Percentiles rank a stretch among this genome's conserved stretches.
phyloP scores from a whole-genome alignment of 2,329 filamentous ascomycete species.

The Chrysoporthe austroafricana region DNA sequence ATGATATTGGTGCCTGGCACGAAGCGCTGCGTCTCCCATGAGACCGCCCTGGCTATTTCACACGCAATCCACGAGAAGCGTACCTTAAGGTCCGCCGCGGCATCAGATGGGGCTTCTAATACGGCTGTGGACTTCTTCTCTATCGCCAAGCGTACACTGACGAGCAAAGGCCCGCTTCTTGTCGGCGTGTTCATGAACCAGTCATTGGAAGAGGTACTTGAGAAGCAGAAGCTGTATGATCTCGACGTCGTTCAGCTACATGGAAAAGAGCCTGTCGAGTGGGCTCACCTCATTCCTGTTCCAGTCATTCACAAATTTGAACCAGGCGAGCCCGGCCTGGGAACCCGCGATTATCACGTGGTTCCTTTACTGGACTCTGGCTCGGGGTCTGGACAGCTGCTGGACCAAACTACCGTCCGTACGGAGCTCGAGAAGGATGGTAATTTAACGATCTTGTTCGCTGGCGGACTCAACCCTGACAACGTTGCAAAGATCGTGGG shows the following conservation, averaged over 20 bases:
- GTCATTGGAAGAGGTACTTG: slow-evolving; percentile 78
- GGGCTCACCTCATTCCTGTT: slow-evolving; percentile 85
- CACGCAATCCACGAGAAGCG: slow-evolving; percentile 65
- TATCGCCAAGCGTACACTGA: slow-evolving; percentile 40
- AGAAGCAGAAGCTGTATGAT: slow-evolving; percentile 73
- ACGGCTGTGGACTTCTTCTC: slow-evolving; percentile 70
- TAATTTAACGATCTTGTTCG: slow-evolving; percentile 77
- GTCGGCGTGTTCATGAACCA: slow-evolving; percentile 96
- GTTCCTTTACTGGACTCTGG: slow-evolving; percentile 87
- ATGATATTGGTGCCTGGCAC: slow-evolving; percentile 87
- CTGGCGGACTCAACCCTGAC: slow-evolving; percentile 79
- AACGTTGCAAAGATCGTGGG: slow-evolving; percentile 74
- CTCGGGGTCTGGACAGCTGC: slow-evolving; percentile 76
- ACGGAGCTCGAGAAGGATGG: slow-evolving; percentile 67
- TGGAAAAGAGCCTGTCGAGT: slow-evolving; percentile 89
- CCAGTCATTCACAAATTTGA: slow-evolving; percentile 88
- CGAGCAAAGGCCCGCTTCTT: slow-evolving; percentile 68
- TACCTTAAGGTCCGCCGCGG: slow-evolving; percentile 15
- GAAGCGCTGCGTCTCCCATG: slow-evolving; percentile 77
- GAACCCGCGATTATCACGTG: slow-evolving; percentile 77
- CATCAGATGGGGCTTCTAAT: slow-evolving; percentile 33
- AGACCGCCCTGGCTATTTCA: slow-evolving; percentile 81
- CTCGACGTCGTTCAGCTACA: slow-evolving; percentile 94
- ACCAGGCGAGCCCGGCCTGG: slow-evolving; percentile 73
- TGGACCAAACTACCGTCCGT: slow-evolving; percentile 74